phyloP scores from a whole-genome alignment of 371 early-diverging fungal species.

The Choanephora cucurbitarum region DNA sequence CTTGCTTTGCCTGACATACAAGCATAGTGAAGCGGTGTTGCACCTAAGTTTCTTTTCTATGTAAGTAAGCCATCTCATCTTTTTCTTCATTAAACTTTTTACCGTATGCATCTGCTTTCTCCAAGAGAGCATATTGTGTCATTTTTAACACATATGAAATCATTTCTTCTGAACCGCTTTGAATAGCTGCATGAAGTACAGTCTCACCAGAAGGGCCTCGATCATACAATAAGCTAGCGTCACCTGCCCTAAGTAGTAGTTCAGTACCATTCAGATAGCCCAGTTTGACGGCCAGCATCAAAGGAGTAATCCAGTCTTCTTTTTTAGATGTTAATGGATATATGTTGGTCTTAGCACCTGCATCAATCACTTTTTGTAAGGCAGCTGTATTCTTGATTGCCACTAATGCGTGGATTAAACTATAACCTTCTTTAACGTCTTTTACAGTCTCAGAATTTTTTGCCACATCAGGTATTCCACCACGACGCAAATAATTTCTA shows the following conservation, averaged over 20 bases:
- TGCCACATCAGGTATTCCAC: constrained; percentile 50
- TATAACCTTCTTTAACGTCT: constrained; percentile 45
- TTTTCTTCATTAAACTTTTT: too few species aligned
- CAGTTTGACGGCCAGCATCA: constrained; percentile 40
- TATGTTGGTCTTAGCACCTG: constrained; percentile 40
- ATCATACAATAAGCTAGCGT: constrained; percentile 21
- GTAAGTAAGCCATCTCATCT: too few species aligned
- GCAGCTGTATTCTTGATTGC: constrained; percentile 33
- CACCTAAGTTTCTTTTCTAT: constrained; percentile 24
- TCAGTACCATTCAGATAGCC: constrained; percentile 39
- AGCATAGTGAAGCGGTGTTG: constrained; percentile 52
- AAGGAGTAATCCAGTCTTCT: constrained; percentile 29
- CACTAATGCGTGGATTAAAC: constrained; percentile 44
- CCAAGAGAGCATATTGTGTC: constrained; percentile 23
- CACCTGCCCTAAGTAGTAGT: constrained; percentile 30
- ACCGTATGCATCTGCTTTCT: constrained; percentile 35
- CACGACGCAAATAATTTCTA: constrained; percentile 48
- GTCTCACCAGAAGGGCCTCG: constrained; percentile 36
- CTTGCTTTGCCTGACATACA: constrained; percentile 35
- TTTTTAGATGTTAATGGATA: constrained; percentile 24
- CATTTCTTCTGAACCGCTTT: constrained; percentile 31
- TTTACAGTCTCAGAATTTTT: constrained; percentile 37
- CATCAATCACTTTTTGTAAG: constrained; percentile 30
- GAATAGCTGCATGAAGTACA: constrained; percentile 42
- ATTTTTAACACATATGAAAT: constrained; percentile 25